Evolutionary conservation across 495 filamentous ascomycete species (phyloP).

Genomic region (Thozetella sp.): DNA sequence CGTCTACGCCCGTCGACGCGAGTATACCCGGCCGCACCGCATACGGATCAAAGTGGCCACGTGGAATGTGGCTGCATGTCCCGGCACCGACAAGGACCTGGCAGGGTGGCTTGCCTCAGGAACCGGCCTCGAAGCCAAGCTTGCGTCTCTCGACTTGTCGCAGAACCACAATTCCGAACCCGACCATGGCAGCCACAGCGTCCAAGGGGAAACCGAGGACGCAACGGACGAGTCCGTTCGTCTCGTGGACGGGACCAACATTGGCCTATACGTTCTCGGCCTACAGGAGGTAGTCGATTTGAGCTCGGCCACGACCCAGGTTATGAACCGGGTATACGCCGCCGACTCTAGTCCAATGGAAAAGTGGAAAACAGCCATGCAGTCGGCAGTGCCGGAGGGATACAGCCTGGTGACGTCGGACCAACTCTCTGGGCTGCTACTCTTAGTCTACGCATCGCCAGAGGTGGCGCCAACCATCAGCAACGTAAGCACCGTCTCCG

Average conservation of each 20-base stretch:
- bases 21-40: slow-evolving; percentile 71
- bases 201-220: slow-evolving; percentile 25
- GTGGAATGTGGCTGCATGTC: slow-evolving; percentile 90
- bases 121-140: slow-evolving; percentile 63
- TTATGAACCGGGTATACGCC: slow-evolving; percentile 64
- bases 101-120: slow-evolving; percentile 83
- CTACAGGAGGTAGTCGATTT: slow-evolving; percentile 93
- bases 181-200: background rate
- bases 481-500: slow-evolving; percentile 73
- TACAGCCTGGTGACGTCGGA: slow-evolving; percentile 78
- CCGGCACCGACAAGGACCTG: slow-evolving; percentile 83
- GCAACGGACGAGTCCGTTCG: slow-evolving; percentile 29
- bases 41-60: slow-evolving; percentile 85
- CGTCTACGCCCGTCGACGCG: slow-evolving; percentile 70
- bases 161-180: slow-evolving; percentile 23
- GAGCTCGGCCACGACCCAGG: slow-evolving; percentile 55
- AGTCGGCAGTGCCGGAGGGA: slow-evolving; percentile 71
- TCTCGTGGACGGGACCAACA: slow-evolving; percentile 54
- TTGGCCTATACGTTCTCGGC: slow-evolving; percentile 88
- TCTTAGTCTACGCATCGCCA: slow-evolving; percentile 86
- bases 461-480: slow-evolving; percentile 69
- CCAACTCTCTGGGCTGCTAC: slow-evolving; percentile 82
- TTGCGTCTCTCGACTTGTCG: slow-evolving; percentile 52
- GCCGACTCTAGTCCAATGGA: slow-evolving; percentile 64
- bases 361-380: slow-evolving; percentile 77